Evolutionary conservation across 257 asterid species (phyloP).

Genomic region (Plantago ovata): DNA sequence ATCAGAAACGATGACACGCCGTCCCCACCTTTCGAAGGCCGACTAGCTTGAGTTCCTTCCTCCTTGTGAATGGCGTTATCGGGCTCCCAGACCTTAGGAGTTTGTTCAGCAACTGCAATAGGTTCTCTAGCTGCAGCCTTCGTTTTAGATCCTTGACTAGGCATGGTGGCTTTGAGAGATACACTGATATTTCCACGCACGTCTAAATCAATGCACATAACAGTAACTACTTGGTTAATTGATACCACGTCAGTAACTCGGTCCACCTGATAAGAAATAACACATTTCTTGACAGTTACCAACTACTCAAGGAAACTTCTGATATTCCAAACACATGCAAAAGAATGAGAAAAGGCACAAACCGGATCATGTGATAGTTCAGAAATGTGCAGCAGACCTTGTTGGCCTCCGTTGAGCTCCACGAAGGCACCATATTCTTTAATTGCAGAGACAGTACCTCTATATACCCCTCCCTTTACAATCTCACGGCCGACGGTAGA

Average conservation of each 20-base stretch:
- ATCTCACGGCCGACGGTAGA: constrained; percentile 81
- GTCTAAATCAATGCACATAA: constrained; percentile 91
- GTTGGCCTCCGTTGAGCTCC: constrained; percentile 97
- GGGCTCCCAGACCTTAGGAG: constrained; percentile 37
- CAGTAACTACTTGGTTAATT: constrained; percentile 64
- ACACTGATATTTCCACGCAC: constrained; percentile 81
- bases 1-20: constrained; percentile 50
- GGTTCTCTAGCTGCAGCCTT: constrained; percentile 25
- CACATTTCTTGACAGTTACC: constrained; percentile 15
- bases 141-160: constrained; percentile 34
- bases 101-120: constrained; percentile 24
- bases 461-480: constrained; percentile 73
- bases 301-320: constrained; percentile 10
- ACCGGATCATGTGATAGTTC: constrained; percentile 88
- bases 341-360: constrained; percentile 14
- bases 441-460: constrained; percentile 69
- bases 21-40: constrained; percentile 24
- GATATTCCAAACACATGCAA: constrained; percentile 14
- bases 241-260: constrained; percentile 77
- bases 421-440: constrained; percentile 98
- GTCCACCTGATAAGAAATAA: constrained; percentile 52
- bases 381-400: constrained; percentile 90
- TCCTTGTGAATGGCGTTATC: constrained; percentile 25
- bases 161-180: constrained; percentile 79
- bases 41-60: constrained; percentile 38